Conservation (phyloP, 805 yeast species). For the Vanderwaltozyma verrucispora region DNA sequence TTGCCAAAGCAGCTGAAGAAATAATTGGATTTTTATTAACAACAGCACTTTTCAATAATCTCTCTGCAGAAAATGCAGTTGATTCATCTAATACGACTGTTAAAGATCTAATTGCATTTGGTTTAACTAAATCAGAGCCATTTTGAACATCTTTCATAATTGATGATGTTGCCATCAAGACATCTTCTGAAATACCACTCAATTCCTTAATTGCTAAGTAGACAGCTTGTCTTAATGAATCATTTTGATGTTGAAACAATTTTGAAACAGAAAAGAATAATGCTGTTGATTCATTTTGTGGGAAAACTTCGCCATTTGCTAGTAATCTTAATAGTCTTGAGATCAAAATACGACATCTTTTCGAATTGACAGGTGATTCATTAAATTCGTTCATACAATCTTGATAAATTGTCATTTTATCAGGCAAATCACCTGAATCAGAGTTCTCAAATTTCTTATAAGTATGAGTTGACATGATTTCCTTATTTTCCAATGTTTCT, state of each 20-base stretch:
- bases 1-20: constrained; percentile 87
- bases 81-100: constrained; percentile 82
- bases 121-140: constrained; percentile 76
- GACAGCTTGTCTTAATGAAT: constrained; percentile 80
- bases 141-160: constrained; percentile 97
- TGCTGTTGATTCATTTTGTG: constrained; percentile 80
- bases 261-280: constrained; percentile 90
- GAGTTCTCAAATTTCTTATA: constrained; percentile 79
- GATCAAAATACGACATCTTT: constrained; percentile 72
- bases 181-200: constrained; percentile 75
- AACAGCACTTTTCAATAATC: constrained; percentile 83
- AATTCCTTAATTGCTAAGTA: constrained; percentile 91
- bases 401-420: constrained; percentile 95
- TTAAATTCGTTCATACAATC: constrained; percentile 90
- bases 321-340: constrained; percentile 75
- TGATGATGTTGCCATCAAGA: constrained; percentile 94
- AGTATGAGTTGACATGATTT: constrained; percentile 76
- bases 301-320: constrained; percentile 80
- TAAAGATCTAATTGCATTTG: constrained; percentile 89
- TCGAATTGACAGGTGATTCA: constrained; percentile 80
- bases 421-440: constrained; percentile 61
- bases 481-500: too few relatives aligned
- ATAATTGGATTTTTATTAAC: constrained; percentile 84
- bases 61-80: constrained; percentile 87
- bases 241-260: constrained; percentile 82